These are phyloP conservation scores for Posidonia australis DNA, from an alignment of 106 monocot species.

Conservation along the genomic window DNA sequence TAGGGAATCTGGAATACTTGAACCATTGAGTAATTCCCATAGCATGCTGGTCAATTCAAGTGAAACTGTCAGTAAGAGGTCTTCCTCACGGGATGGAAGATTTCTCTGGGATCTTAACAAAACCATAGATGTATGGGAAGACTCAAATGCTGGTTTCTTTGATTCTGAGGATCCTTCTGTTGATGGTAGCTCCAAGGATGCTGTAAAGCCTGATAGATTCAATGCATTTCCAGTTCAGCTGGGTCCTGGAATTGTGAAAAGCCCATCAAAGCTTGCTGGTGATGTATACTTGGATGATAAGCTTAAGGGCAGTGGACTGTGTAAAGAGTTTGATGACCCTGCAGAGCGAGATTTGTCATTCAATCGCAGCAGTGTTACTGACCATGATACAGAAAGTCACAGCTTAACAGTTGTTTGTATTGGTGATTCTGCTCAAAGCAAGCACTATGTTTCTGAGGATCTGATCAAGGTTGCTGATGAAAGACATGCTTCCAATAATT, in stretches of 20 bases:
- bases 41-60: slow-evolving; percentile 10
- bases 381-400: neutral
- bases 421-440: neutral
- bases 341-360: neutral
- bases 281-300: neutral
- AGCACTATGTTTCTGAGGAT: neutral
- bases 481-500: neutral
- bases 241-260: neutral
- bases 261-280: neutral
- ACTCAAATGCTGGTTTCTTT: slow-evolving; percentile 13
- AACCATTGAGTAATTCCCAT: slow-evolving; percentile 6
- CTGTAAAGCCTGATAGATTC: too few relatives aligned
- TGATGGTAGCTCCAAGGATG: neutral
- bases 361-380: neutral
- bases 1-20: slow-evolving; percentile 2
- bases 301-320: neutral
- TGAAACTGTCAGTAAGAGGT: neutral
- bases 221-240: neutral
- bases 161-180: slow-evolving; percentile 1
- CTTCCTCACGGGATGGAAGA: slow-evolving; percentile 30
- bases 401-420: neutral
- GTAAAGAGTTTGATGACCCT: neutral
- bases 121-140: slow-evolving; percentile 61
- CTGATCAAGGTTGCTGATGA: neutral
- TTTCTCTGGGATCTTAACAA: slow-evolving; percentile 88